Evolutionary conservation across 176 grass and related monocot species (phyloP).

Genomic region (Zea luxurians): DNA sequence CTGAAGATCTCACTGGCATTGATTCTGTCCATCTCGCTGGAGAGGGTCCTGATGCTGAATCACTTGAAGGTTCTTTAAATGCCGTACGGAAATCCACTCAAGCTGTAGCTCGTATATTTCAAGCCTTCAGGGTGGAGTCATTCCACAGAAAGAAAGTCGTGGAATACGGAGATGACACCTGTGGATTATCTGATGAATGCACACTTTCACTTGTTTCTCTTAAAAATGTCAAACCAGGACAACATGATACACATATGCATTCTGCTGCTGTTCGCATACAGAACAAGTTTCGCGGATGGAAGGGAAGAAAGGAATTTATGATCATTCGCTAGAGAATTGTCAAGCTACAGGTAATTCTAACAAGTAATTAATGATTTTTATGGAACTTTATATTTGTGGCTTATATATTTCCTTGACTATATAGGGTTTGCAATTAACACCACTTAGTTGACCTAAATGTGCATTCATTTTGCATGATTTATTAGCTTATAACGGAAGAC

Average conservation of each 20-base stretch:
- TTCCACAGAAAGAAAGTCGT: constrained; percentile 79
- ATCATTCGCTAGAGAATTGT: constrained; percentile 78
- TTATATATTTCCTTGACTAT: not conserved
- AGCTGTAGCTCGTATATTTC: constrained; percentile 85
- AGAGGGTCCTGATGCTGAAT: constrained; percentile 49
- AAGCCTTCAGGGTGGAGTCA: constrained; percentile 78
- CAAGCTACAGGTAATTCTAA: constrained; percentile 68
- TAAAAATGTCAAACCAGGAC: constrained; percentile 52
- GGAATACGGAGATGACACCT: constrained; percentile 55
- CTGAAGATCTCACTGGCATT: constrained; percentile 34
- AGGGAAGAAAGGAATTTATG: constrained; percentile 82
- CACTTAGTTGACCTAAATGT: not conserved
- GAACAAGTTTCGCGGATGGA: constrained; percentile 91
- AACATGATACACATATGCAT: constrained; percentile 59
- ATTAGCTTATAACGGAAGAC: not conserved
- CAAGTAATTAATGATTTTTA: not conserved
- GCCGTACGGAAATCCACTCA: constrained; percentile 78
- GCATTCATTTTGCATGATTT: not conserved
- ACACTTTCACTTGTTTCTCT: constrained; percentile 71
- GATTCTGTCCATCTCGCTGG: constrained; percentile 35
- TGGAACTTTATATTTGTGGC: not conserved
- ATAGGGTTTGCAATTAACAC: not conserved
- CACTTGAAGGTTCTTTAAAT: constrained; percentile 65
- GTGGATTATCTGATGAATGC: constrained; percentile 61
- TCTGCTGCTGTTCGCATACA: constrained; percentile 78